phyloP scores from a whole-genome alignment of 1,284 basidiomycete genomes.

The Xerocomus minutiporus region DNA sequence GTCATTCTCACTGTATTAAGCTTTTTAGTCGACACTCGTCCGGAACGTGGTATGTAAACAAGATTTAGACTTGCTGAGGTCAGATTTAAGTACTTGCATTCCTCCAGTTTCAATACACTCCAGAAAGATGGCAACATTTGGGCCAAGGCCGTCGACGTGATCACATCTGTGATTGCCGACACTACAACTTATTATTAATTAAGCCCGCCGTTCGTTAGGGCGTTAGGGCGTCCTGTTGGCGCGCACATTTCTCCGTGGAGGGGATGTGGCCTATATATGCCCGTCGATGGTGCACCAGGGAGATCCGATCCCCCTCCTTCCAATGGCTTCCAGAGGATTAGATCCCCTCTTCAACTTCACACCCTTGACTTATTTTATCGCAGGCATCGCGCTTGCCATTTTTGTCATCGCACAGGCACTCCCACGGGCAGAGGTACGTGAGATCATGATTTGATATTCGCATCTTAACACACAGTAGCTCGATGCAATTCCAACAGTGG shows the following conservation, averaged over 20 bases:
- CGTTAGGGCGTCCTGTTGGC: background rate
- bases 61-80: background rate
- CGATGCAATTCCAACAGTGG: slow-evolving; percentile 22
- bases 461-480: slow-evolving; percentile 9
- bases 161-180: background rate
- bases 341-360: background rate
- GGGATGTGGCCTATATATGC: slow-evolving; percentile 3
- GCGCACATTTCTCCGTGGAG: background rate
- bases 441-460: background rate
- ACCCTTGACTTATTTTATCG: background rate
- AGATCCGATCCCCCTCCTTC: background rate
- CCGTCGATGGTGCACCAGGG: background rate
- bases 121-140: background rate
- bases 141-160: background rate
- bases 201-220: background rate
- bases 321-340: slow-evolving; percentile 1
- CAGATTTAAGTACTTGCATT: background rate
- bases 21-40: background rate
- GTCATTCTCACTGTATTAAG: background rate
- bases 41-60: background rate
- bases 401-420: background rate
- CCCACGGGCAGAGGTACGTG: slow-evolving; percentile 2
- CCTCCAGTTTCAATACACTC: too few species aligned
- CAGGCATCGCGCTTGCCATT: background rate
- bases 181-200: slow-evolving; percentile 7